Evolutionary conservation across 2,329 filamentous ascomycete genomes (phyloP), one percentile per base, ranked within the genome.

Genomic region (Nigrospora oryzae): DNA sequence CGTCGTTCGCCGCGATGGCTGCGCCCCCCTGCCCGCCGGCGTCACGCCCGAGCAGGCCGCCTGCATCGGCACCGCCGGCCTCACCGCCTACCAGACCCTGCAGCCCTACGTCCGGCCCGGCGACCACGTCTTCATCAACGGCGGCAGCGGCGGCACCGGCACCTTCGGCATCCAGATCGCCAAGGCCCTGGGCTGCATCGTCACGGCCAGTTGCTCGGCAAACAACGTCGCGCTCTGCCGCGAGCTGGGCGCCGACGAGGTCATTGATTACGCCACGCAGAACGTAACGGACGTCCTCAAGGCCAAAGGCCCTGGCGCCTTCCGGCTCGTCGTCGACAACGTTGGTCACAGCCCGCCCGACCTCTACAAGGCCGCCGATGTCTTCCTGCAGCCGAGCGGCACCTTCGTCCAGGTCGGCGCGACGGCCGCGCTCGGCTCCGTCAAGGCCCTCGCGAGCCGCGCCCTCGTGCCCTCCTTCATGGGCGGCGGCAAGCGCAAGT

Each of bases 131-230:
- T 78, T 84, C 53, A 73, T 84, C 58, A 84, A 84, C 51, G 81
- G 79, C 12, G 80, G 79, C 0, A 77, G 71, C 6, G 82, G 82
- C 11, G 81, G 81, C 0, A 73, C 69, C 1, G 82, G 82, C 0
- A 69, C 71, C 0, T 82, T 72, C 46, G 74, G 69, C 1, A 77
- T 85, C 43, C 81, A 85, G 55, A 72, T 84, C 38, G 81, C 80
- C 10, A 84, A 83, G 56, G 64, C 66, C 0, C 54, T 78, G 4
- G 80, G 79, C 0, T 81, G 75, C 51, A 64, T 74, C 49, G 81
- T 86, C 31, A 77, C 73, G 2, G 68, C 69, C 2, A 72, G 70
- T 5, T 85, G 81, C 54, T 84, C 79, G 11, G 68, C 64, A 0
- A 58, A 58, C 6, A 86, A 84, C 56, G 64, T 71, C 0, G 70